phyloP scores from a whole-genome alignment of 192 early-diverging fungal genomes.

The Coemansia sp. region DNA sequence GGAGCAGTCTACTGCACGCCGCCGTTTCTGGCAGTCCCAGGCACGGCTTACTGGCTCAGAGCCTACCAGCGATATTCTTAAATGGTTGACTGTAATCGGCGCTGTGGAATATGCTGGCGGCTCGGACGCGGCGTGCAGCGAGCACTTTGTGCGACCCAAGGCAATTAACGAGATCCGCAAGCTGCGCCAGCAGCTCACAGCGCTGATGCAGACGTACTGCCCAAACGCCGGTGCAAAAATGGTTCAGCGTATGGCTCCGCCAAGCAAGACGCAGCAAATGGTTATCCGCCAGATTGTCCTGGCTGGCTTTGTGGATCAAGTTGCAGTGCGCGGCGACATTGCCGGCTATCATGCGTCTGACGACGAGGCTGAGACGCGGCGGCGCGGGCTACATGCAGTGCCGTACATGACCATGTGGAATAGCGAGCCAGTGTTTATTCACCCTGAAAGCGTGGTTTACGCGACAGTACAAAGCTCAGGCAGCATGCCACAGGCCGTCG shows the following conservation, averaged over 20 bases:
- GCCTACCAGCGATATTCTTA: conserved; percentile 83
- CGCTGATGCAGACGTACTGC: conserved; percentile 65
- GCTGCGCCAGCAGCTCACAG: conserved; percentile 73
- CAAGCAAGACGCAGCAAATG: conserved; percentile 64
- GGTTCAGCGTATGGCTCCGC: conserved; percentile 68
- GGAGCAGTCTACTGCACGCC: conserved; percentile 56
- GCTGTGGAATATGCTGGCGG: conserved; percentile 77
- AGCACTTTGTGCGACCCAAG: conserved; percentile 84
- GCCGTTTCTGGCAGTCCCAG: conserved; percentile 73
- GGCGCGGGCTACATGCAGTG: conserved; percentile 51
- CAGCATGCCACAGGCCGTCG: conserved; percentile 67
- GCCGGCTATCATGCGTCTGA: conserved; percentile 54
- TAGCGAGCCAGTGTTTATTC: conserved; percentile 72
- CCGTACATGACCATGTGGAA: conserved; percentile 73
- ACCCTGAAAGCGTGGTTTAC: conserved; percentile 68
- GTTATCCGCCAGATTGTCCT: conserved; percentile 85
- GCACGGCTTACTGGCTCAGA: conserved; percentile 56
- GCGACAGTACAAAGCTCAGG: conserved; percentile 38
- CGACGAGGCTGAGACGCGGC: conserved; percentile 52
- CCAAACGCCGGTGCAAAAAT: conserved; percentile 59
- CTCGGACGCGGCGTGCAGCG: conserved; percentile 68
- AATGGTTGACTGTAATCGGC: conserved; percentile 83
- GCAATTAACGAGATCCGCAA: conserved; percentile 79
- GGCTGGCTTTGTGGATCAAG: conserved; percentile 86
- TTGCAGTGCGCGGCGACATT: conserved; percentile 86